Percentiles rank a stretch among this genome's conserved stretches.
phyloP scores from a whole-genome alignment of 306 rosid species.

The Cucurbita ficifolia region DNA sequence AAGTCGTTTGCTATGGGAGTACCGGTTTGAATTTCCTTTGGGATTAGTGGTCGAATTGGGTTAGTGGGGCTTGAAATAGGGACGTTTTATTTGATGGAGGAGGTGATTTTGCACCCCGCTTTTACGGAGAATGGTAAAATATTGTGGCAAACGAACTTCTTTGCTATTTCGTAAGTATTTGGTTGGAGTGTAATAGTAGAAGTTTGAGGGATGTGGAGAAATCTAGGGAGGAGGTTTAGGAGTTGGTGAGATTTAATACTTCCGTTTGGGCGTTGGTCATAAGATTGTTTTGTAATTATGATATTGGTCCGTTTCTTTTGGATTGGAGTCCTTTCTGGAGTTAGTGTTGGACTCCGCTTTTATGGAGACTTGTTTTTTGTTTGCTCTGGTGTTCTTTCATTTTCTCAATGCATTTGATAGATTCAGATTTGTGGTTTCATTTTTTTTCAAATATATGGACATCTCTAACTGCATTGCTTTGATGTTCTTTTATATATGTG shows the following conservation, averaged over 20 bases:
- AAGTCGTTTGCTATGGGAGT: background rate
- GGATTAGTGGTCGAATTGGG: background rate
- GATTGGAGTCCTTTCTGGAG: background rate
- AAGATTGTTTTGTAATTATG: background rate
- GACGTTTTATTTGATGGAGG: background rate
- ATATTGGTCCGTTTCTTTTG: background rate
- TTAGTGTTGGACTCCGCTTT: background rate
- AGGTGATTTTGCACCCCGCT: background rate
- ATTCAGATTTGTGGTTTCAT: background rate
- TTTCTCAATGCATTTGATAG: background rate
- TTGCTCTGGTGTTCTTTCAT: no score
- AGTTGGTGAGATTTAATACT: background rate
- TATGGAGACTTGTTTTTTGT: background rate
- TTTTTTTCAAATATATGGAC: background rate
- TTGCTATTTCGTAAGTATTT: no score
- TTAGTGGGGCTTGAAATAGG: background rate
- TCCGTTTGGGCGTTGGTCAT: background rate
- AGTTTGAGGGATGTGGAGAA: no score
- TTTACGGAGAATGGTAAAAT: background rate
- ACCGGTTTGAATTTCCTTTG: background rate
- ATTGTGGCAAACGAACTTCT: background rate
- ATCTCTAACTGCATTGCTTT: background rate
- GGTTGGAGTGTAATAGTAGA: no score
- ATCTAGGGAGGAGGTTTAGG: no score
- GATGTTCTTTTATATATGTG: background rate